A percentile compares a stretch with the other conserved stretches of the same genome.
phyloP scores from a whole-genome alignment of 2,329 filamentous ascomycete species.

The Proliferodiscus dingleyae region DNA sequence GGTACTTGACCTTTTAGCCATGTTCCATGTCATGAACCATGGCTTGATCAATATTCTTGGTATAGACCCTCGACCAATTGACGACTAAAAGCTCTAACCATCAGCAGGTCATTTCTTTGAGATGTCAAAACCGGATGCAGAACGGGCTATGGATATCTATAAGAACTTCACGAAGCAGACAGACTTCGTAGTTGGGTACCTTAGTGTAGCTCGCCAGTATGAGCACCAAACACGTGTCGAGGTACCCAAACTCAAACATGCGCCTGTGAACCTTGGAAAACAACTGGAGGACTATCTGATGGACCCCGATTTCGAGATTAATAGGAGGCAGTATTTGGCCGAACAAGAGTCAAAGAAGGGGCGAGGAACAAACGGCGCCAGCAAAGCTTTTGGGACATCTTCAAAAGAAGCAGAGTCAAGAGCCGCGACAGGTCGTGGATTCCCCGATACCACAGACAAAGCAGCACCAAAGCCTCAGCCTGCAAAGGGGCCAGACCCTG shows the following conservation, averaged over 20 bases:
- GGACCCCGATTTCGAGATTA: conserved; percentile 91
- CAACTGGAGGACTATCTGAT: conserved; percentile 92
- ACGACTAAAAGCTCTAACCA: not conserved
- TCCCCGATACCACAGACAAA: conserved; percentile 27
- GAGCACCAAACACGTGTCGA: conserved; percentile 89
- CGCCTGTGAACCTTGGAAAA: conserved; percentile 82
- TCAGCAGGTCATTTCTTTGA: conserved; percentile 87
- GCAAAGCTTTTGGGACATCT: conserved; percentile 42
- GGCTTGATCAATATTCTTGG: conserved; percentile 95
- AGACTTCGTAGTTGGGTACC: conserved; percentile 84
- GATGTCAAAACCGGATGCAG: conserved; percentile 91
- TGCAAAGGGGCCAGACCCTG: conserved; percentile 62
- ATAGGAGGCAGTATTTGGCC: conserved; percentile 84
- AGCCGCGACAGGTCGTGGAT: conserved; percentile 23
- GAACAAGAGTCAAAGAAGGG: conserved; percentile 69
- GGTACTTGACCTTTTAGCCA: conserved; percentile 79
- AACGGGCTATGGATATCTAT: conserved; percentile 87
- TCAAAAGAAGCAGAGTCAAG: conserved; percentile 26
- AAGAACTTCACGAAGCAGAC: conserved; percentile 88
- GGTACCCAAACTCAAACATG: conserved; percentile 95
- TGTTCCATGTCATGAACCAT: conserved; percentile 95
- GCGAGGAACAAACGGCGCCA: conserved; percentile 28
- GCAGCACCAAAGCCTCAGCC: conserved; percentile 40
- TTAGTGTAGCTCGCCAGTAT: conserved; percentile 81
- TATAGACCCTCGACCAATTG: conserved; percentile 37